These are phyloP conservation scores for Saturnispora besseyi DNA, from an alignment of 805 yeast genomes.

Conservation along the genomic window DNA sequence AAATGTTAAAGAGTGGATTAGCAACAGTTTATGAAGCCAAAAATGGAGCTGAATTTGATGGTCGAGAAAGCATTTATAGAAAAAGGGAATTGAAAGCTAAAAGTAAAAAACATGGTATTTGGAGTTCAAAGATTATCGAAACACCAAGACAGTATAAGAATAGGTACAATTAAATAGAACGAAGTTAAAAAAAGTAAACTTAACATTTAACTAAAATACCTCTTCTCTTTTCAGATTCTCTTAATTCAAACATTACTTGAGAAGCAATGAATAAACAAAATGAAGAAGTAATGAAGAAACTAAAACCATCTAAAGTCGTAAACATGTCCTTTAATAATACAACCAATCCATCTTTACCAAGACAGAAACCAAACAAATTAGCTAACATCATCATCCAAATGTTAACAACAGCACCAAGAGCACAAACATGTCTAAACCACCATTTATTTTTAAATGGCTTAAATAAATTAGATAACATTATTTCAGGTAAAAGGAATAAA, in stretches of 20 bases:
- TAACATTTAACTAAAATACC: constrained; percentile 79
- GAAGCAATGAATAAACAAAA: constrained; percentile 68
- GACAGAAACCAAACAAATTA: constrained; percentile 87
- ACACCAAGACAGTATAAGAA: constrained; percentile 80
- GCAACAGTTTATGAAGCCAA: constrained; percentile 86
- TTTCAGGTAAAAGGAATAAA: constrained; percentile 78
- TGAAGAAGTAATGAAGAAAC: constrained; percentile 54
- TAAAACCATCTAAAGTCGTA: constrained; percentile 58
- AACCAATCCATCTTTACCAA: constrained; percentile 79
- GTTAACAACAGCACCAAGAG: constrained; percentile 77
- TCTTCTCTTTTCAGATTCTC: constrained; percentile 76
- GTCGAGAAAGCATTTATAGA: constrained; percentile 51
- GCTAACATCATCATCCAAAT: constrained; percentile 99
- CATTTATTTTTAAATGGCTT: constrained; percentile 29
- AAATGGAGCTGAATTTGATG: constrained; percentile 77
- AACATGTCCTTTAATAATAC: constrained; percentile 62
- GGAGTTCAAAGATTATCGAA: constrained; percentile 42
- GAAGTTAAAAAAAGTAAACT: neutral
- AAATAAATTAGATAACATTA: constrained; percentile 44
- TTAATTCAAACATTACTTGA: constrained; percentile 89
- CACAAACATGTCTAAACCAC: constrained; percentile 80
- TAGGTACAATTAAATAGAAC: constrained; percentile 20
- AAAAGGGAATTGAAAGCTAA: constrained; percentile 55
- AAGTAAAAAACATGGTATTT: constrained; percentile 51
- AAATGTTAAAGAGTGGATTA: constrained; percentile 76